phyloP scores from a whole-genome alignment of 306 rosid genomes.

The Hippophae rhamnoides region DNA sequence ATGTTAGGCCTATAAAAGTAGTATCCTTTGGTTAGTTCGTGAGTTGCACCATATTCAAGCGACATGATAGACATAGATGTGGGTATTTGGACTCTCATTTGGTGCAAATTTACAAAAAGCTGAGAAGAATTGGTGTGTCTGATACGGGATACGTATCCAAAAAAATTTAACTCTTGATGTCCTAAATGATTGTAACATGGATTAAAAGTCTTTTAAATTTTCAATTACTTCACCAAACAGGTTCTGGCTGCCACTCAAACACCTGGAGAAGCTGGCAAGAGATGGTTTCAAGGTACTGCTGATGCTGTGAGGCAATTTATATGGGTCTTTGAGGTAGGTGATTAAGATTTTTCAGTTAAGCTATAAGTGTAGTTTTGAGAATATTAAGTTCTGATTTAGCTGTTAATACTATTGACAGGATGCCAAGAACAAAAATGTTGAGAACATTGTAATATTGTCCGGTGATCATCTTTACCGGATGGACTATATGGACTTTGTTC shows the following conservation, averaged over 20 bases:
- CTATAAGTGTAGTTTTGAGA: not conserved
- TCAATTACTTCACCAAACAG: constrained; percentile 26
- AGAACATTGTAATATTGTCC: constrained; percentile 73
- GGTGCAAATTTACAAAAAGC: no score
- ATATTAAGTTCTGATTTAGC: not conserved
- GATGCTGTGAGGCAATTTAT: constrained; percentile 90
- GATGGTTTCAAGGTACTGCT: constrained; percentile 94
- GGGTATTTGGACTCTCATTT: no score
- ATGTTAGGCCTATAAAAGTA: not conserved
- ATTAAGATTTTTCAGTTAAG: not conserved
- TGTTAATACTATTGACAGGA: constrained; percentile 37
- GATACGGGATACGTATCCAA: no score
- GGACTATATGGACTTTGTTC: constrained; percentile 81
- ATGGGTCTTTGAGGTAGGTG: constrained; percentile 87
- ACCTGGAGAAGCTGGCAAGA: constrained; percentile 78
- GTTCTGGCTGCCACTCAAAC: constrained; percentile 99
- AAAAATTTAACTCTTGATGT: no score
- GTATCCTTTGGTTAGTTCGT: not conserved
- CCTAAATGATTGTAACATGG: no score
- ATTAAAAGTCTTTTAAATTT: constrained; percentile 5
- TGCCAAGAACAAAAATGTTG: constrained; percentile 81
- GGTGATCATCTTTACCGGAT: constrained; percentile 92
- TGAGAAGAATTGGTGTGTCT: no score
- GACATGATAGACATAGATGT: no score
- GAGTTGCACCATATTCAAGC: no score